Percentiles rank a stretch among this genome's conserved stretches.
phyloP scores from a whole-genome alignment of 768 basidiomycete genomes.

The Pulveroboletus sp. region DNA sequence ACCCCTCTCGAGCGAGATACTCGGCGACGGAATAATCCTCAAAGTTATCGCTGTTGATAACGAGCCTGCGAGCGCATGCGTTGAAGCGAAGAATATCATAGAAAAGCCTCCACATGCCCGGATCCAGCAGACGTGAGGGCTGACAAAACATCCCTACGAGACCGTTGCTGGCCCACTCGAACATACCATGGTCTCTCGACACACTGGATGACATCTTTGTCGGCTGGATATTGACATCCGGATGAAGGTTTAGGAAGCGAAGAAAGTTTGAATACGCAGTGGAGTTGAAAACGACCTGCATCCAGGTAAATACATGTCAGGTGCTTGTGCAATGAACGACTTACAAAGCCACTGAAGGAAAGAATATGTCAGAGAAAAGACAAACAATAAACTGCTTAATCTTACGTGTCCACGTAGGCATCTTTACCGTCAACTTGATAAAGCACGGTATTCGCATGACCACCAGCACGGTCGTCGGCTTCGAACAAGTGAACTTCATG shows the following conservation, averaged over 20 bases:
- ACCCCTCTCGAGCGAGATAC: constrained; percentile 59
- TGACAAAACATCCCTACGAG: constrained; percentile 67
- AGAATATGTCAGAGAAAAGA: neutral
- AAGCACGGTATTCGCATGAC: constrained; percentile 73
- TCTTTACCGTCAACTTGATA: constrained; percentile 42
- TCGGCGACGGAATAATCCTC: constrained; percentile 47
- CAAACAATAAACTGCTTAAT: too few relatives aligned
- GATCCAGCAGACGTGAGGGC: constrained; percentile 55
- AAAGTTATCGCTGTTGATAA: constrained; percentile 5
- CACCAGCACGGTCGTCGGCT: constrained; percentile 62
- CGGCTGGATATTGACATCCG: constrained; percentile 46
- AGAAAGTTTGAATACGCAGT: constrained; percentile 79
- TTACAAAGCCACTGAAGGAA: constrained; percentile 52
- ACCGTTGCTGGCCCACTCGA: constrained; percentile 73
- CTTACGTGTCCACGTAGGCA: constrained; percentile 68
- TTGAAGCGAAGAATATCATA: constrained; percentile 76
- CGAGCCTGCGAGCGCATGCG: constrained; percentile 53
- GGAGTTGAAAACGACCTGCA: constrained; percentile 79
- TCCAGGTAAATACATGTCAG: too few relatives aligned
- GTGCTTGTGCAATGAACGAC: constrained; percentile 8
- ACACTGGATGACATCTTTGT: constrained; percentile 82
- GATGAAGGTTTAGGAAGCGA: constrained; percentile 54
- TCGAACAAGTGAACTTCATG: constrained; percentile 78
- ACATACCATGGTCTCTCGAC: constrained; percentile 58
- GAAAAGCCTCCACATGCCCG: constrained; percentile 68